Conservation (phyloP, 2,329 filamentous ascomycete species). For the Nemania diffusa region DNA sequence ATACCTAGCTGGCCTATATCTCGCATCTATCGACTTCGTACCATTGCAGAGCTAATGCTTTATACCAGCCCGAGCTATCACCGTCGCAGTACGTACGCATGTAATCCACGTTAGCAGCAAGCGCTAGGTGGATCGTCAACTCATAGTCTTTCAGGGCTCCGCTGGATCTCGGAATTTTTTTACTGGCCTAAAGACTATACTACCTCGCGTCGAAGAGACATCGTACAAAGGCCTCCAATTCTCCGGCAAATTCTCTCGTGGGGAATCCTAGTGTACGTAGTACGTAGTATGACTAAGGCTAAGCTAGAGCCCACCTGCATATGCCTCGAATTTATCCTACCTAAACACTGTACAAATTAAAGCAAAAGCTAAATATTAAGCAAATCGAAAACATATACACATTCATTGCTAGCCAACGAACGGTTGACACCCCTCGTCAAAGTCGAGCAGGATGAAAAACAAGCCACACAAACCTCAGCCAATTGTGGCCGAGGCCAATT, state of each 20-base stretch:
- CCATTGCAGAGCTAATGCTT: neutral
- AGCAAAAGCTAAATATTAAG: too few species aligned
- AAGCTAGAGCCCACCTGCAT: neutral
- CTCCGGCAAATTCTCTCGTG: neutral
- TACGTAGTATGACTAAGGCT: neutral
- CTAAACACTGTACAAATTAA: too few species aligned
- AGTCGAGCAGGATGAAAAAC: too few species aligned
- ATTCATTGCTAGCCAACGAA: too few species aligned
- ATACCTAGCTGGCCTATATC: neutral
- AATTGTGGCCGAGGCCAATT: too few species aligned
- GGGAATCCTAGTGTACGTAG: neutral
- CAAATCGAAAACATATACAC: too few species aligned
- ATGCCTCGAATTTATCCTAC: too few species aligned
- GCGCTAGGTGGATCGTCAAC: slow-evolving; percentile 4
- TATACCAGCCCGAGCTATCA: neutral
- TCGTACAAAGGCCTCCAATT: neutral
- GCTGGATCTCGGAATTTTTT: neutral
- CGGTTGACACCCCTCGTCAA: too few species aligned
- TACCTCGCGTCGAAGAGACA: neutral
- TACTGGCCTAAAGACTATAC: neutral
- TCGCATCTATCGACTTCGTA: neutral
- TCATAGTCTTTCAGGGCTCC: neutral
- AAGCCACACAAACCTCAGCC: too few species aligned
- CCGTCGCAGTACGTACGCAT: neutral
- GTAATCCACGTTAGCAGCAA: slow-evolving; percentile 7